Evolutionary conservation across 2,329 filamentous ascomycete genomes (phyloP), one percentile per base, ranked within the genome.

Genomic region (Ceratocystis cubensis): DNA sequence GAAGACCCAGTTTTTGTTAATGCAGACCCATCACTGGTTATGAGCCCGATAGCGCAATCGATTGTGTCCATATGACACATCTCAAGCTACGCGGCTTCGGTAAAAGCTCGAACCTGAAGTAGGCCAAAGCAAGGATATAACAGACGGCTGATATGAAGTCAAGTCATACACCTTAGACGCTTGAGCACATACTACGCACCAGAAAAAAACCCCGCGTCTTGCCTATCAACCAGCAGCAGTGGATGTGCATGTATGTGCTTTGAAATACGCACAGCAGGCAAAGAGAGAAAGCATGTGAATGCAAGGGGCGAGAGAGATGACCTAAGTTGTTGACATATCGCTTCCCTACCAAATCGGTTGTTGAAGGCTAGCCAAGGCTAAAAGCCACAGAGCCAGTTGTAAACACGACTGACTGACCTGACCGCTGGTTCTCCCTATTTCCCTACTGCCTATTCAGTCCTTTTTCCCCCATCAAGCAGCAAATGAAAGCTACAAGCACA

Each of bases 61-160:
- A 30, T 28, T 57, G 17, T 28, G 6, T 57, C 22, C 15, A 30
- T 57, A 57, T 57, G 53, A 57, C 53, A 57, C 53, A 57, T 57
- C 50, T 57, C 53, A 28, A 57, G 53, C 53, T 57, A 28, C 30
- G 53, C 53, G 53, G 53, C 53, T 57, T 28, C 53, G 25, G 53
- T 28, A 57, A 17, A 28, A n/a, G 53, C 53, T 57, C 8, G 25
- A 30, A 22, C 22, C 53, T 30, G 25, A 13, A 57, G 13, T 15
- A 22, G 53, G 53, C 22, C 53, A 30, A 57, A 13, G 22, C 22
- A 17, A 33, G 8, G 25, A 0, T 30, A 57, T 57, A 57, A 28
- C 10, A 7, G 5, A 57, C 10, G 53, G 3, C 13, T 33, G 20
- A n/a, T 57, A 57, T 57, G 25, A n/a, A 28, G 22, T 57, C 22